A percentile compares a stretch with the other conserved stretches of the same genome.
Conservation (phyloP, 2,329 filamentous ascomycete species). For the Magnaporthales sp. region DNA sequence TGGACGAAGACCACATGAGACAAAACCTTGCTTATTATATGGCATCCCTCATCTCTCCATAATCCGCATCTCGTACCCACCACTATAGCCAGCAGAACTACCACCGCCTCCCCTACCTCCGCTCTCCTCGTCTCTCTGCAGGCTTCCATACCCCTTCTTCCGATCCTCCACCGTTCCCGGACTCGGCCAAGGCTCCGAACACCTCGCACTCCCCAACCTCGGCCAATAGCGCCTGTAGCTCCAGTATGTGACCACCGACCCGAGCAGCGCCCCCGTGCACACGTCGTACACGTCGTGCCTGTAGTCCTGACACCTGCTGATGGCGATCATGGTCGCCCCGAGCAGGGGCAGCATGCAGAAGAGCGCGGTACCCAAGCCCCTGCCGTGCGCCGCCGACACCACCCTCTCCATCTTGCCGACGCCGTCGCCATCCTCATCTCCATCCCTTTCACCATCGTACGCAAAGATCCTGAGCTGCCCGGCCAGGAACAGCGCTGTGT, state of each 20-base stretch:
- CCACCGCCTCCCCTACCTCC: background rate
- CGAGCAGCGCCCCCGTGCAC: slow-evolving; percentile 50
- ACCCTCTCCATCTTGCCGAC: background rate
- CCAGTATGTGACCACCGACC: slow-evolving; percentile 53
- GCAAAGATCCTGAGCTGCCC: slow-evolving; percentile 55
- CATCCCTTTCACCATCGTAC: background rate
- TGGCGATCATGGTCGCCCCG: slow-evolving; percentile 58
- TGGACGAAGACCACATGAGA: background rate
- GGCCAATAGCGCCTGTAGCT: slow-evolving; percentile 60
- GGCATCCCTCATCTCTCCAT: background rate
- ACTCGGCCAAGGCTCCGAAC: slow-evolving; percentile 48
- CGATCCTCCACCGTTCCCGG: slow-evolving; percentile 18
- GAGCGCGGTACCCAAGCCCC: slow-evolving; percentile 45
- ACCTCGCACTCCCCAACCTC: slow-evolving; percentile 38
- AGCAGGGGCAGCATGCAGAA: slow-evolving; percentile 50
- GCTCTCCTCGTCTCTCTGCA: background rate
- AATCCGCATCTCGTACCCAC: background rate
- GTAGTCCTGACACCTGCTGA: slow-evolving; percentile 62
- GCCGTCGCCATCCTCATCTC: slow-evolving; percentile 21
- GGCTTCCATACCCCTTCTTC: background rate
- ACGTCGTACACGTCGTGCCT: slow-evolving; percentile 66
- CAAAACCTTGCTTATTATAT: background rate
- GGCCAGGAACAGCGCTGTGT: slow-evolving; percentile 60
- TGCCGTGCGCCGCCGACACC: slow-evolving; percentile 15
- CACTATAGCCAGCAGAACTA: background rate